These are phyloP conservation scores for Yamadazyma oceani DNA, from an alignment of 1,139 yeast genomes.

Conservation along the genomic window DNA sequence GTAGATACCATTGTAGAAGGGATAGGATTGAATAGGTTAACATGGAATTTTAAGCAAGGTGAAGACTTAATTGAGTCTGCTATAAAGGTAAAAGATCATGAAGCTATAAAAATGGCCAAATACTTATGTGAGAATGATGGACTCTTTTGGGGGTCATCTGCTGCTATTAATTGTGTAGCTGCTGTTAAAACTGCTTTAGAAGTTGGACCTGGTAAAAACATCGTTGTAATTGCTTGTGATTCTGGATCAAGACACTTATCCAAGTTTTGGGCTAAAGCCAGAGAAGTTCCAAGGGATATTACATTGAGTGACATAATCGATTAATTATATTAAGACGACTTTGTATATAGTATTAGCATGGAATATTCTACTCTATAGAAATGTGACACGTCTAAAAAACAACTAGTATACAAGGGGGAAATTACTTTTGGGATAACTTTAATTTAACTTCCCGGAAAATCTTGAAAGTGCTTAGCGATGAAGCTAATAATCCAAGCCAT, in stretches of 20 bases:
- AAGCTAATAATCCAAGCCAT: conserved; percentile 50
- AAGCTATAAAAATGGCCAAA: conserved; percentile 88
- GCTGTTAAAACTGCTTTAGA: conserved; percentile 66
- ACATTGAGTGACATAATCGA: conserved; percentile 29
- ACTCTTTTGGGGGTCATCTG: conserved; percentile 84
- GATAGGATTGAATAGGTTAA: conserved; percentile 83
- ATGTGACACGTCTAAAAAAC: background rate
- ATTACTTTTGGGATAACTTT: conserved; percentile 9
- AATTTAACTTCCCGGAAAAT: conserved; percentile 42
- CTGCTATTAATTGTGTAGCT: conserved; percentile 92
- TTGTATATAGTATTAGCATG: conserved; percentile 8
- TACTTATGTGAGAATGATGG: conserved; percentile 82
- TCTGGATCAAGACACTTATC: conserved; percentile 87
- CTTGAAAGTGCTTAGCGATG: conserved; percentile 39
- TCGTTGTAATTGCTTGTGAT: conserved; percentile 92
- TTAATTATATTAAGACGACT: background rate
- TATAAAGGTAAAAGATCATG: conserved; percentile 70
- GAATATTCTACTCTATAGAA: conserved; percentile 5
- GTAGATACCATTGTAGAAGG: conserved; percentile 96
- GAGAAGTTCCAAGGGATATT: conserved; percentile 26
- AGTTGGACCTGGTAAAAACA: conserved; percentile 61
- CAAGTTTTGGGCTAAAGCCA: conserved; percentile 85
- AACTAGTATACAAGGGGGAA: conserved; percentile 3
- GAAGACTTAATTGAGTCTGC: conserved; percentile 75
- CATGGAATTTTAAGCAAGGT: conserved; percentile 76